Evolutionary conservation across 371 early-diverging fungal genomes (phyloP).

Genomic region (Chytridiales sp.): DNA sequence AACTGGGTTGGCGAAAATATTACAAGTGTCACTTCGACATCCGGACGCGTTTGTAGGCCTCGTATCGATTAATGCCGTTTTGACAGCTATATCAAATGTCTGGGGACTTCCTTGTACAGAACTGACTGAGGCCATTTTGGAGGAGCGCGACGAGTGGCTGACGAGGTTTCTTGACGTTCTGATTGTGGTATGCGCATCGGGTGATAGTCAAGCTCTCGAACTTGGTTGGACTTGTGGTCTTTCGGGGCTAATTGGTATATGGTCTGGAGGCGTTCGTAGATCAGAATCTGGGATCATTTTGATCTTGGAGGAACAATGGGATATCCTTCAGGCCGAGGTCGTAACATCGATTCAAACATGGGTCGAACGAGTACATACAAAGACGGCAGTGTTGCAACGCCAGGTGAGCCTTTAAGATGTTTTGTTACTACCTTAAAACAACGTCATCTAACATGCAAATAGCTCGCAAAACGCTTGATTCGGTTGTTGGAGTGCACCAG

Average conservation of each 20-base stretch:
- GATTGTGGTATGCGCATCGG: slow-evolving; percentile 23
- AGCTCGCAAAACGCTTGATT: slow-evolving; percentile 26
- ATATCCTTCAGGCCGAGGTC: neutral
- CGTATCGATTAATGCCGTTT: neutral
- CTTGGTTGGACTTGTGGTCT: neutral
- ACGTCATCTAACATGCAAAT: neutral
- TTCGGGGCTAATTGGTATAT: neutral
- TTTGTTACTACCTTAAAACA: neutral
- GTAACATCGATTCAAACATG: neutral
- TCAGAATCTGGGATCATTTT: neutral
- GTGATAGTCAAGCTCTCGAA: slow-evolving; percentile 8
- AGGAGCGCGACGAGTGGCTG: slow-evolving; percentile 15
- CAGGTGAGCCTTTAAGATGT: slow-evolving; percentile 4
- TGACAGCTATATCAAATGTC: slow-evolving; percentile 1
- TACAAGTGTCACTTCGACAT: slow-evolving; percentile 1
- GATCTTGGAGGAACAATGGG: neutral
- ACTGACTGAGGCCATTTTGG: neutral
- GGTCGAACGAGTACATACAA: neutral
- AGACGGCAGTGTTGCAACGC: neutral
- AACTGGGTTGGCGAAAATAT: slow-evolving; percentile 4
- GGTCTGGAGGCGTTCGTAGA: neutral
- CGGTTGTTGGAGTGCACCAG: slow-evolving; percentile 28
- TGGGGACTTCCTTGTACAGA: neutral
- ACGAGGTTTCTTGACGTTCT: slow-evolving; percentile 26
- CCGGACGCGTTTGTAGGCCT: too few relatives aligned